Conservation (phyloP, 345 rosid species). For the Kernera saxatilis region DNA sequence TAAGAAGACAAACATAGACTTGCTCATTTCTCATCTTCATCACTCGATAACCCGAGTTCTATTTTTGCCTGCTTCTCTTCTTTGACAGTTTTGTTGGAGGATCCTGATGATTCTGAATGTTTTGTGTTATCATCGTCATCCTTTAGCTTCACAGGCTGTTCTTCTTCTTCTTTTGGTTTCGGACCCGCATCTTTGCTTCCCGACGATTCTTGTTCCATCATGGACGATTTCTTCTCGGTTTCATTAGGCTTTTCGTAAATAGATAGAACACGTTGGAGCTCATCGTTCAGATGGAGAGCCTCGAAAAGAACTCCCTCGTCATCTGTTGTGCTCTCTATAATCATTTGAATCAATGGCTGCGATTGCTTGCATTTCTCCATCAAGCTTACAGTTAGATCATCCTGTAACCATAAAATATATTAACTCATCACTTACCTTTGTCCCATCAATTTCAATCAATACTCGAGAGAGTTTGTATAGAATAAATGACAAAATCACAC, state of each 20-base stretch:
- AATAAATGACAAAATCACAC: background rate
- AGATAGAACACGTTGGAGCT: conserved; percentile 55
- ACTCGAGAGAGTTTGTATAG: background rate
- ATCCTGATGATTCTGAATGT: conserved; percentile 22
- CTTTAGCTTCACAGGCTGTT: background rate
- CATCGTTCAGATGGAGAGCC: conserved; percentile 71
- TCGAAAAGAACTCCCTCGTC: conserved; percentile 75
- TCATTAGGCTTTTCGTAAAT: conserved; percentile 9
- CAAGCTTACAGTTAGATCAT: conserved; percentile 58
- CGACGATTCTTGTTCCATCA: conserved; percentile 21
- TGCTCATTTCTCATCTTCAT: conserved; percentile 31
- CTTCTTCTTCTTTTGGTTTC: conserved; percentile 15
- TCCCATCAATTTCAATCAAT: background rate
- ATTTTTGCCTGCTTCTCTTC: conserved; percentile 23
- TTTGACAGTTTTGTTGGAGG: background rate
- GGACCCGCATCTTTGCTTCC: conserved; percentile 19
- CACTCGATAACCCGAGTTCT: conserved; percentile 33
- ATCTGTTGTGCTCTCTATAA: conserved; percentile 65
- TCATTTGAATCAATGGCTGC: conserved; percentile 56
- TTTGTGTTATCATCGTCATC: background rate
- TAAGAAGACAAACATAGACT: background rate
- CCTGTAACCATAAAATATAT: conserved; percentile 39
- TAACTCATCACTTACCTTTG: background rate
- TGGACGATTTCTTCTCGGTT: conserved; percentile 6
- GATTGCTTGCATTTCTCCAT: conserved; percentile 77